These are phyloP conservation scores for Orbilia blumenaviensis DNA, from an alignment of 2,329 filamentous ascomycete species.

Conservation along the genomic window DNA sequence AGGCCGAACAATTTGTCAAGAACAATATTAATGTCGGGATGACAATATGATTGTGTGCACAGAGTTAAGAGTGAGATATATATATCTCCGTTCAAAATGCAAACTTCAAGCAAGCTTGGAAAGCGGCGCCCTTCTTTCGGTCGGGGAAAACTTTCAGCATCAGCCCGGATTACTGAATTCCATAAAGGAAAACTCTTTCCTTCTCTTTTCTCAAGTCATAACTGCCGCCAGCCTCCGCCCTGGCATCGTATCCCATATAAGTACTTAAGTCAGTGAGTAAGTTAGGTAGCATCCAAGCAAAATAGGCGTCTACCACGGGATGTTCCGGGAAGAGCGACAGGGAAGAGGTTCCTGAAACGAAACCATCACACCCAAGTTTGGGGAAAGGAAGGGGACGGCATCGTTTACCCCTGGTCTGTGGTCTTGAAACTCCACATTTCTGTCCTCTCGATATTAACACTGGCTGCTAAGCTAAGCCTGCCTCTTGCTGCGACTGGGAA, in stretches of 20 bases:
- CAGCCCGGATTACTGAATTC: not conserved
- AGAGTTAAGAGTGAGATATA: no score
- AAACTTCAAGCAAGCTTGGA: no score
- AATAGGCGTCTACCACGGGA: constrained; percentile 42
- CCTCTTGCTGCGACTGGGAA: not conserved
- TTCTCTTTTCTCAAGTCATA: not conserved
- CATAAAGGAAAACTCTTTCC: not conserved
- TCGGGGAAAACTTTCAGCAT: constrained; percentile 1
- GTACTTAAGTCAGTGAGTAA: no score
- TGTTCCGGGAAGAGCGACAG: constrained; percentile 42
- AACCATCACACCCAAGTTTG: constrained; percentile 38
- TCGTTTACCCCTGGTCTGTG: constrained; percentile 22
- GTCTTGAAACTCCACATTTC: constrained; percentile 44
- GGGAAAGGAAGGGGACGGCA: constrained; percentile 31
- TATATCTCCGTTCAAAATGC: not conserved
- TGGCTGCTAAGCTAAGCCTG: constrained; percentile 32
- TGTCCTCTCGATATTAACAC: constrained; percentile 35
- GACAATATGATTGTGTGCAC: constrained; percentile 8
- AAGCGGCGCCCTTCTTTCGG: no score
- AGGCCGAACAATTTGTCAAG: constrained; percentile 28
- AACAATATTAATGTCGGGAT: constrained; percentile 11
- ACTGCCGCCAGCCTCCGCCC: constrained; percentile 27
- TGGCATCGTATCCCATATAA: not conserved
- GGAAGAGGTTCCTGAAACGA: constrained; percentile 51
- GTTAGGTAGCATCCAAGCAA: not conserved